Base-by-base conservation (phyloP, 2,329 filamentous ascomycete species). In the Fusarium subglutinans region DNA sequence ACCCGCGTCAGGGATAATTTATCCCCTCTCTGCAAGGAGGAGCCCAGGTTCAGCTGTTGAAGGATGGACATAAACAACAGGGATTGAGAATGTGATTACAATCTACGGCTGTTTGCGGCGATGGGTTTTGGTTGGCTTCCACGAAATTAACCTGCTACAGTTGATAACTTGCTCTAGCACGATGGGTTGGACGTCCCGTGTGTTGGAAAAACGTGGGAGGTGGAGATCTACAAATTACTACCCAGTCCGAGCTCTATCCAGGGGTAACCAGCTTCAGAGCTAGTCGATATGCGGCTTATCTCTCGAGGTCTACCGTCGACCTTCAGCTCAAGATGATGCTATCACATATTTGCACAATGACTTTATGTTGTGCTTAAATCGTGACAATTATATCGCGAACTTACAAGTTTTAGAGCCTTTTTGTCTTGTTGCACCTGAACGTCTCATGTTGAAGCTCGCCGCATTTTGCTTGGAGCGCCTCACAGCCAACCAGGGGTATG, bases 211-310 rank as follows among this genome's bases (percentile, higher is more conserved):
- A 72, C 72, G 71, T 72, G 67, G 72, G 63, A 47, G 30, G 71
- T 72, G 71, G 71, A 72, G 71, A 60, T 53, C 55, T 64, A 64
- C 65, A 64, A 69, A 69, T 69, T 69, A 64, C 58, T 54, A 37
- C 41, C 41, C 28, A 64, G 63, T 69, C 55, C 58, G 57, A 72
- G 71, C 71, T 69, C 70, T 58, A 59, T 74, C 71, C 71, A 74
- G 67, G 71, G 67, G 71, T 57, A 68, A 59, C 60, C 43, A 56
- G 45, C 50, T 24, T 41, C 48, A 30, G 28, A 51, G 41, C 72
- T 74, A 74, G 44, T 56, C 38, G 40, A 51, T 24, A 69, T 74
- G 58, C 71, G 71, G 71, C 6, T 44, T 37, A 35, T 55, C 28
- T 41, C 53, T 30, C 8, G 28, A 26, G 24, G 35, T 28, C 35